Base-by-base conservation (phyloP, 106 monocot genomes). In the Posidonia australis region DNA sequence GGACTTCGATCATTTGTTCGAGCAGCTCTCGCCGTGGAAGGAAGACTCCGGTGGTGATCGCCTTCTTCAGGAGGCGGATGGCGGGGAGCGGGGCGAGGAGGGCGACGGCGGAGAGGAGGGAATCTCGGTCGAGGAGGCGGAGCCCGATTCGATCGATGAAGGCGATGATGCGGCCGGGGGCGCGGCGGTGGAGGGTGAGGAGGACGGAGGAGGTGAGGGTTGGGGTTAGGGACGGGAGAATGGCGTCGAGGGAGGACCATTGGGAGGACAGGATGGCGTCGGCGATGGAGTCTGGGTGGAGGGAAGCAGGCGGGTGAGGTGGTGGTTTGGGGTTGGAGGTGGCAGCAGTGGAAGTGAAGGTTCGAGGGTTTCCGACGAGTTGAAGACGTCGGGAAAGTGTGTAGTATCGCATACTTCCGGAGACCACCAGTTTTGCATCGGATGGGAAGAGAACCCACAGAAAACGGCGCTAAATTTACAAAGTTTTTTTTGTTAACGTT, bases 141-240 rank as follows among this genome's bases (percentile, higher is more conserved):
- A 54, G 44, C 19, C 46, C 53, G 41, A 63, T 19, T 1, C 51
- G 58, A 17, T 51, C 25, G 28, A 63, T 13, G 63, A 69, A 69
- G 42, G 69, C 12, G 18, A 28, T 62, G 69, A 55, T 30, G 63
- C 26, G 28, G 19, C n/a, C n/a, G 42, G 58, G 60, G 60, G 44
- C 14, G 5, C 28, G 51, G n/a, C 45, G 68, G 20, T 46, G 31
- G 75, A 68, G 61, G 10, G n/a, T 25, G 59, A 52, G 67, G 53
- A 63, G 17, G 62, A 46, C 60, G 61, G 65, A 25, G 61, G 77
- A 32, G 54, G 59, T 16, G 51, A 67, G 65, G 51, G 60, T 5
- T 18, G 59, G 53, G 55, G 68, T 55, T 25, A 76, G 28, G 31
- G 12, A n/a, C 27, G 65, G 68, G 45, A 78, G 59, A 41, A 63